phyloP scores from a whole-genome alignment of 495 filamentous ascomycete genomes.

The Peziza echinospora region DNA sequence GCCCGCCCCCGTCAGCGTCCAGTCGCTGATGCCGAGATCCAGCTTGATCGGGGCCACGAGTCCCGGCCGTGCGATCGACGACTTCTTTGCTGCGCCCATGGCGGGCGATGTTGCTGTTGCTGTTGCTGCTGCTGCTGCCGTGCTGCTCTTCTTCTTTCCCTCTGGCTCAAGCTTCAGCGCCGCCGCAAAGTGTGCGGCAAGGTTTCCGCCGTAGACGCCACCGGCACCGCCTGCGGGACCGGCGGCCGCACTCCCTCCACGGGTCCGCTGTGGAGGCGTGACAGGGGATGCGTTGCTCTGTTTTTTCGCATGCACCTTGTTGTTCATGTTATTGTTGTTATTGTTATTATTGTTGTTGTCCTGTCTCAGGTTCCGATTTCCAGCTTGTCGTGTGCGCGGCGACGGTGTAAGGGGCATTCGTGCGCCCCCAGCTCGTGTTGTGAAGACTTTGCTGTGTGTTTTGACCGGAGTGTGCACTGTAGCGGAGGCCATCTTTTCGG shows the following conservation, averaged over 20 bases:
- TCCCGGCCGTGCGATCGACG: not conserved
- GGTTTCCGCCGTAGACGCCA: conserved; percentile 41
- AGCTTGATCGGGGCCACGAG: conserved; percentile 50
- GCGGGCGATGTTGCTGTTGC: conserved; percentile 24
- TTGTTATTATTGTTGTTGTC: no score
- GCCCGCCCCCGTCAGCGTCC: conserved; percentile 65
- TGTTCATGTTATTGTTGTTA: not conserved
- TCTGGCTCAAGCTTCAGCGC: conserved; percentile 19
- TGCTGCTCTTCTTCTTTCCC: not conserved
- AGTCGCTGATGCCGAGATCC: conserved; percentile 86
- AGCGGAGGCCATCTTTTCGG: conserved; percentile 76
- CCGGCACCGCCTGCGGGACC: conserved; percentile 34
- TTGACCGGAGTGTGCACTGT: conserved; percentile 80
- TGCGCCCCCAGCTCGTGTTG: conserved; percentile 74
- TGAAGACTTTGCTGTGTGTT: conserved; percentile 83
- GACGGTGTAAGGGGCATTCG: conserved; percentile 89
- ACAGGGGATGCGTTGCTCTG: conserved; percentile 41
- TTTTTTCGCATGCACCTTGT: not conserved
- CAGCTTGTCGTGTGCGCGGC: conserved; percentile 36
- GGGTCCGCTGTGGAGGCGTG: conserved; percentile 46
- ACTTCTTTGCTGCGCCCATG: conserved; percentile 22
- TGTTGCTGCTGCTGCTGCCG: not conserved
- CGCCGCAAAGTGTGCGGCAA: conserved; percentile 51
- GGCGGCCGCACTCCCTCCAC: conserved; percentile 26
- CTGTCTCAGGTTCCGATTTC: not conserved